Evolutionary conservation across 2,329 filamentous ascomycete genomes (phyloP).

Genomic region (Sporothrix globosa): DNA sequence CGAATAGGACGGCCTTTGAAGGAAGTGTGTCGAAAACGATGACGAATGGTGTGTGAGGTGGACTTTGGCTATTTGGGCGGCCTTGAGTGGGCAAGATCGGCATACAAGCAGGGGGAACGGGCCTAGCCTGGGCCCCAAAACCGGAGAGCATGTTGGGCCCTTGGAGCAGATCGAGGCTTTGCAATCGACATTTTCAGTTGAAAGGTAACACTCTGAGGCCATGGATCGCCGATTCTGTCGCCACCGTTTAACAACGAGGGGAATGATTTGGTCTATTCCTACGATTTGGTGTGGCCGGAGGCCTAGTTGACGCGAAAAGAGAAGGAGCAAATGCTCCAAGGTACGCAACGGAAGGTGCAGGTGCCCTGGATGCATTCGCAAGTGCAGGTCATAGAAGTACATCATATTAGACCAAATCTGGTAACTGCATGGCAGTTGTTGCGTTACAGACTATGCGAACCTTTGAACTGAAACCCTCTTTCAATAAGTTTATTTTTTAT

Average conservation of each 20-base stretch:
- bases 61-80: neutral
- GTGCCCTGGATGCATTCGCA: neutral
- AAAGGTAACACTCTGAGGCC: neutral
- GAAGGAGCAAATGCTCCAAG: neutral
- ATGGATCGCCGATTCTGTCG: neutral
- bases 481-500: neutral
- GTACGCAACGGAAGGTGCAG: constrained; percentile 3
- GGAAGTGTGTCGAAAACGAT: constrained; percentile 6
- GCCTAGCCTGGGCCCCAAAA: constrained; percentile 18
- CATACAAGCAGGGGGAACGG: constrained; percentile 3
- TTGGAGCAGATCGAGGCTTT: constrained; percentile 2
- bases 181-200: neutral
- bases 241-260: neutral
- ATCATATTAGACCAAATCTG: neutral
- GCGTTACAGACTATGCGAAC: too few relatives aligned
- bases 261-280: neutral
- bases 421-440: neutral
- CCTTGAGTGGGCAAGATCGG: neutral
- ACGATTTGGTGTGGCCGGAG: neutral
- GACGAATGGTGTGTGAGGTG: constrained; percentile 16
- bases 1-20: neutral
- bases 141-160: neutral
- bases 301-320: neutral
- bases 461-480: too few relatives aligned
- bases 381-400: neutral